A percentile compares a stretch with the other conserved stretches of the same genome.
Evolutionary conservation across 441 rosid species (phyloP).

Genomic region (Populus hybrid): DNA sequence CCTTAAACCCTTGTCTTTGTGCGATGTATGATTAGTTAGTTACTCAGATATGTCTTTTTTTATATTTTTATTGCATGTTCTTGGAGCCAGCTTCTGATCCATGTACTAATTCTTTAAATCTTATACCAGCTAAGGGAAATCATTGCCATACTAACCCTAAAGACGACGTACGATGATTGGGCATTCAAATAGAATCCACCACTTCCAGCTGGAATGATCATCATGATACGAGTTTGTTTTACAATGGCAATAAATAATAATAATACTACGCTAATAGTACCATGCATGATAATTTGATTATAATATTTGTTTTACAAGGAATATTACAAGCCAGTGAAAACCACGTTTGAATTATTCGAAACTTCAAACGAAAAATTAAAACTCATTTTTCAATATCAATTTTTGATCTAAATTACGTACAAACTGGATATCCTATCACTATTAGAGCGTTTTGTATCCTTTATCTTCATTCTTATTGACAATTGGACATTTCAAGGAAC

Average conservation of each 20-base stretch:
- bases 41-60: background rate
- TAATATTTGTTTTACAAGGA: background rate
- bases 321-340: background rate
- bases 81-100: background rate
- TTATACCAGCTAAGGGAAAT: background rate
- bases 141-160: background rate
- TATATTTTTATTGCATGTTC: background rate
- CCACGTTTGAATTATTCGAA: too few species aligned
- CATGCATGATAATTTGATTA: too few species aligned
- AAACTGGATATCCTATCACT: too few species aligned
- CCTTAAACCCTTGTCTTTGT: background rate
- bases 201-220: background rate
- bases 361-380: too few species aligned
- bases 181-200: background rate
- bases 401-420: too few species aligned
- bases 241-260: background rate
- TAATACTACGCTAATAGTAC: background rate
- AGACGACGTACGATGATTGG: background rate
- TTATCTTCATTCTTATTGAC: background rate
- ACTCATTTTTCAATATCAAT: too few species aligned
- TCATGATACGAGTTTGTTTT: background rate
- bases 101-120: background rate
- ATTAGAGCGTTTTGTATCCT: too few species aligned
- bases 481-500: background rate
- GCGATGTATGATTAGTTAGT: too few species aligned